Percentiles rank a stretch among this genome's conserved stretches.
phyloP scores from a whole-genome alignment of 352 stramenopile genomes.

The Phytophthora palmivora region DNA sequence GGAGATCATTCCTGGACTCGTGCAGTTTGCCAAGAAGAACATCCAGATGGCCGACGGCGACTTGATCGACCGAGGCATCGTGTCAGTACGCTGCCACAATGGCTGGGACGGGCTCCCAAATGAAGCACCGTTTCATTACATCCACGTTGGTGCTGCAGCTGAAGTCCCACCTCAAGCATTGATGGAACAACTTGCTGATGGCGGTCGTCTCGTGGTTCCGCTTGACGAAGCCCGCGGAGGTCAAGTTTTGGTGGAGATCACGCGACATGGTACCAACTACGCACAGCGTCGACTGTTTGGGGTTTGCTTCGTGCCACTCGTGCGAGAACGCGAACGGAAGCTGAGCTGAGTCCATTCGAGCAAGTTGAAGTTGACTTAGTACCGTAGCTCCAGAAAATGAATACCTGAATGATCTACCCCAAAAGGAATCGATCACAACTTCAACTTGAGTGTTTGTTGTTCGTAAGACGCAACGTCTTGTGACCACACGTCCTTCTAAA shows the following conservation, averaged over 20 bases:
- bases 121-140: constrained; percentile 95
- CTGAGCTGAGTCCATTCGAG: constrained; percentile 34
- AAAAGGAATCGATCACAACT: constrained; percentile 33
- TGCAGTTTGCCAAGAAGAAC: constrained; percentile 90
- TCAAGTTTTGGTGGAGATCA: constrained; percentile 86
- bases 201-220: constrained; percentile 93
- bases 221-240: constrained; percentile 81
- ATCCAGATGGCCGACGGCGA: constrained; percentile 83
- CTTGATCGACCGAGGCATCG: constrained; percentile 73
- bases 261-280: constrained; percentile 52
- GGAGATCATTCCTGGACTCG: constrained; percentile 89
- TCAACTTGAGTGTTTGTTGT: constrained; percentile 25
- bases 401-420: constrained; percentile 11
- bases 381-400: constrained; percentile 14
- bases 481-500: no score
- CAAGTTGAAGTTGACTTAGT: constrained; percentile 24
- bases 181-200: constrained; percentile 90
- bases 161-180: constrained; percentile 85
- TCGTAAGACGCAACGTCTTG: background rate
- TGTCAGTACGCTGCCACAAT: constrained; percentile 76
- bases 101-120: constrained; percentile 93
- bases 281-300: constrained; percentile 70
- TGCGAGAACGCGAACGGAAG: constrained; percentile 60
- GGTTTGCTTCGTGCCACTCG: constrained; percentile 85
- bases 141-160: constrained; percentile 96